These are phyloP conservation scores for Debaryomyces coudertii DNA, from an alignment of 1,139 yeast species.

Conservation along the genomic window DNA sequence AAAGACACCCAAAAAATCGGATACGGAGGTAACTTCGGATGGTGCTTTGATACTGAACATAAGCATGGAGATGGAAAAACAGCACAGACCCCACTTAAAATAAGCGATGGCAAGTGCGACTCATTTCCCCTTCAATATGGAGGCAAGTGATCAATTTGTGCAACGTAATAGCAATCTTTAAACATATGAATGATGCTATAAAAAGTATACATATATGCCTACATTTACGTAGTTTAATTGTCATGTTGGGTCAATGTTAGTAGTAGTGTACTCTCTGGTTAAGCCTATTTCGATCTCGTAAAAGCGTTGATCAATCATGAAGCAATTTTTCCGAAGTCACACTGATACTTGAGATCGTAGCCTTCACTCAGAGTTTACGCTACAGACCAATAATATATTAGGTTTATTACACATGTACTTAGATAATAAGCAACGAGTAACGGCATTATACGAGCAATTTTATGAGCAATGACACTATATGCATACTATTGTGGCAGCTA, in stretches of 20 bases:
- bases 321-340: too few relatives aligned
- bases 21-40: conserved; percentile 64
- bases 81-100: conserved; percentile 55
- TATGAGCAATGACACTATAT: not conserved
- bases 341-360: too few relatives aligned
- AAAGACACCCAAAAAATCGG: conserved; percentile 49
- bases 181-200: not conserved
- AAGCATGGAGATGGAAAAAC: conserved; percentile 47
- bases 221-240: not conserved
- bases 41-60: conserved; percentile 59
- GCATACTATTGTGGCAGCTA: not conserved
- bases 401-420: not conserved
- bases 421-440: not conserved
- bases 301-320: not conserved
- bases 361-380: too few relatives aligned
- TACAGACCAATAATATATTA: not conserved
- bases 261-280: not conserved
- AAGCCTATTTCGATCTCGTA: not conserved
- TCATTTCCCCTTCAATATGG: conserved; percentile 5
- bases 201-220: not conserved
- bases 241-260: not conserved
- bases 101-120: conserved; percentile 50
- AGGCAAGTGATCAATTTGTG: not conserved
- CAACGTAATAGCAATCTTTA: not conserved
- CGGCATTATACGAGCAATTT: too few relatives aligned